phyloP scores from a whole-genome alignment of 1,284 basidiomycete species.

The Leccinum proximum region DNA sequence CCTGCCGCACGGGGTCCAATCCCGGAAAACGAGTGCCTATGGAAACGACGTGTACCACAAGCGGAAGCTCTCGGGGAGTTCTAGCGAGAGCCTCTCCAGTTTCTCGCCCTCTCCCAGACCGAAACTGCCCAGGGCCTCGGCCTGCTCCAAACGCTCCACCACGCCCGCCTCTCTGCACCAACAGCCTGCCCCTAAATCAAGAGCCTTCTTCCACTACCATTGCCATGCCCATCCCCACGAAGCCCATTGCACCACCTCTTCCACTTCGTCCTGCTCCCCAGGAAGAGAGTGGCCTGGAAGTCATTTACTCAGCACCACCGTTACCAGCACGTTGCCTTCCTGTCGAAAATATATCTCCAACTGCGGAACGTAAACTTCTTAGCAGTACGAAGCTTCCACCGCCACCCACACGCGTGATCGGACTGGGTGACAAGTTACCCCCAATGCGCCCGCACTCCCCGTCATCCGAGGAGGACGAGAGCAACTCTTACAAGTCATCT shows the following conservation, averaged over 20 bases:
- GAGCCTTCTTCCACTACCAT: constrained; percentile 2
- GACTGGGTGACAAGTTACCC: constrained; percentile 63
- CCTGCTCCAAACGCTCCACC: constrained; percentile 17
- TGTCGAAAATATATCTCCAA: constrained; percentile 16
- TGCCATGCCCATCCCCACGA: constrained; percentile 8
- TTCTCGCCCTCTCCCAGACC: constrained; percentile 16
- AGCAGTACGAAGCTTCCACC: constrained; percentile 51
- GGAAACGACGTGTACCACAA: constrained; percentile 7
- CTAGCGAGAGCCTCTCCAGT: constrained; percentile 19
- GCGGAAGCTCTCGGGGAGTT: constrained; percentile 18
- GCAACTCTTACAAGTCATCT: too few relatives aligned
- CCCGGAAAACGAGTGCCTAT: constrained; percentile 1
- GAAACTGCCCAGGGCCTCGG: constrained; percentile 20
- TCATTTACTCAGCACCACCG: constrained; percentile 20
- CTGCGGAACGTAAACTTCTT: constrained; percentile 43
- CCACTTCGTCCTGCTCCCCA: constrained; percentile 21
- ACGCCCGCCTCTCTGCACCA: constrained; percentile 19
- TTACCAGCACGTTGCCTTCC: constrained; percentile 21
- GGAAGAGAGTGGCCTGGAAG: constrained; percentile 12
- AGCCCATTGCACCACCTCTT: constrained; percentile 23
- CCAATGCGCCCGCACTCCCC: constrained; percentile 44
- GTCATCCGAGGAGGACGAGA: constrained; percentile 50
- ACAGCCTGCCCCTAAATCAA: background rate
- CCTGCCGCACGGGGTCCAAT: constrained; percentile 6
- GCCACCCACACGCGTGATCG: constrained; percentile 71